These are phyloP conservation scores for Mycena galopus DNA, from an alignment of 768 basidiomycete genomes.

Conservation along the genomic window DNA sequence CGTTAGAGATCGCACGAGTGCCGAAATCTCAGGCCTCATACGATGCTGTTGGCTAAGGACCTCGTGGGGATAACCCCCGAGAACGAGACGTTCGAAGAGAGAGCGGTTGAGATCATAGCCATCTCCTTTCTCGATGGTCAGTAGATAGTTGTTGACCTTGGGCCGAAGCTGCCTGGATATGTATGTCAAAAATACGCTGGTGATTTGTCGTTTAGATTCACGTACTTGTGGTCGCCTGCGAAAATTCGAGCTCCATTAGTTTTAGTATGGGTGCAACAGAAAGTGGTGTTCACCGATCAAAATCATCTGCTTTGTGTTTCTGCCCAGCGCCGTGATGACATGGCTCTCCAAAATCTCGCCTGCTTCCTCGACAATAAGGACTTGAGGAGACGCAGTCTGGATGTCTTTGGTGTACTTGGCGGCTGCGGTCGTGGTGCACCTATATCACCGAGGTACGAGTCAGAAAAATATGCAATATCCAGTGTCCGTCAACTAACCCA, in stretches of 20 bases:
- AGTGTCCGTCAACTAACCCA: no score
- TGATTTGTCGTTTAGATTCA: conserved; percentile 2
- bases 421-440: conserved; percentile 77
- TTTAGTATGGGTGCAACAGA: no score
- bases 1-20: conserved; percentile 70
- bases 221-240: conserved; percentile 76
- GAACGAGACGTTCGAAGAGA: conserved; percentile 76
- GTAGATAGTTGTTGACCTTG: conserved; percentile 73
- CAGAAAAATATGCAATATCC: no score
- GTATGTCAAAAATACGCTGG: not conserved
- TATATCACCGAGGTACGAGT: no score
- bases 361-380: conserved; percentile 79
- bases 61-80: conserved; percentile 71
- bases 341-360: conserved; percentile 82
- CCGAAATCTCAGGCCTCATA: conserved; percentile 82
- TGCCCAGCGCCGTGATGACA: conserved; percentile 67
- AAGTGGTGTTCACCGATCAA: conserved; percentile 74
- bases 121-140: conserved; percentile 77
- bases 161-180: conserved; percentile 74
- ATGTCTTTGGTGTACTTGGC: conserved; percentile 57
- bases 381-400: conserved; percentile 58
- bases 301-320: conserved; percentile 64
- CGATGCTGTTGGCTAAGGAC: conserved; percentile 72
- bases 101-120: conserved; percentile 78
- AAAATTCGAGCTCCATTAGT: no score